Evolutionary conservation across 805 yeast genomes (phyloP).

Genomic region (Myxozyma melibiosi): DNA sequence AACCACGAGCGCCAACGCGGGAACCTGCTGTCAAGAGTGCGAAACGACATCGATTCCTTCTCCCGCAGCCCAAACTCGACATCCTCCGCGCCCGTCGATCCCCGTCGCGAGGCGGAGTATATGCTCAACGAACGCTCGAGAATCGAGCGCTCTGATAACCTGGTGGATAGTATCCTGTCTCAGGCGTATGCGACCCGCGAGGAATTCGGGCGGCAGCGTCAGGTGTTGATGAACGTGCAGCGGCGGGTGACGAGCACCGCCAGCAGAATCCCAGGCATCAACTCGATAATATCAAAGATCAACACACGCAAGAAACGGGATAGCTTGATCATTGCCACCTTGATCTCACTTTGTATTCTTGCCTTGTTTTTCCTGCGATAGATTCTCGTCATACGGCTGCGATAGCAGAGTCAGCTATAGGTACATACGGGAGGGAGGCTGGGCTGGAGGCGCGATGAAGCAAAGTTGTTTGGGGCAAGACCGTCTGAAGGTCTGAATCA

Average conservation of each 20-base stretch:
- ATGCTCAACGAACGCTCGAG: conserved; percentile 75
- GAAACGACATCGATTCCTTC: conserved; percentile 76
- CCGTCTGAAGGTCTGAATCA: too few relatives aligned
- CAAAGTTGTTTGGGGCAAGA: too few relatives aligned
- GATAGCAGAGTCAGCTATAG: too few relatives aligned
- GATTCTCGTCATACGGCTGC: background rate
- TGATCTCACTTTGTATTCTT: conserved; percentile 73
- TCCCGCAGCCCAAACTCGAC: conserved; percentile 46
- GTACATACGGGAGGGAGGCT: too few relatives aligned
- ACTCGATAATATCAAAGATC: conserved; percentile 71
- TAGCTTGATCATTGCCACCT: conserved; percentile 74
- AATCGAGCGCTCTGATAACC: conserved; percentile 67
- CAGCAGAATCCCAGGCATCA: conserved; percentile 79
- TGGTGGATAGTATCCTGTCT: conserved; percentile 78
- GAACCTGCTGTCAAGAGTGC: conserved; percentile 73
- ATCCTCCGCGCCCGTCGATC: conserved; percentile 28
- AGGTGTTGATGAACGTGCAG: conserved; percentile 63
- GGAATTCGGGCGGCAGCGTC: conserved; percentile 73
- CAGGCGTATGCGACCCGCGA: conserved; percentile 91
- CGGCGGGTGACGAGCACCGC: conserved; percentile 62
- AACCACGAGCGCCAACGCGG: conserved; percentile 74
- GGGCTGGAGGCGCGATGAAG: too few relatives aligned
- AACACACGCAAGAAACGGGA: conserved; percentile 89
- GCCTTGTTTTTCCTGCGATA: conserved; percentile 26
- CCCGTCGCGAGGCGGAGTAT: conserved; percentile 61